Evolutionary conservation across 257 asterid species (phyloP).

Genomic region (Hygrophila difformis): DNA sequence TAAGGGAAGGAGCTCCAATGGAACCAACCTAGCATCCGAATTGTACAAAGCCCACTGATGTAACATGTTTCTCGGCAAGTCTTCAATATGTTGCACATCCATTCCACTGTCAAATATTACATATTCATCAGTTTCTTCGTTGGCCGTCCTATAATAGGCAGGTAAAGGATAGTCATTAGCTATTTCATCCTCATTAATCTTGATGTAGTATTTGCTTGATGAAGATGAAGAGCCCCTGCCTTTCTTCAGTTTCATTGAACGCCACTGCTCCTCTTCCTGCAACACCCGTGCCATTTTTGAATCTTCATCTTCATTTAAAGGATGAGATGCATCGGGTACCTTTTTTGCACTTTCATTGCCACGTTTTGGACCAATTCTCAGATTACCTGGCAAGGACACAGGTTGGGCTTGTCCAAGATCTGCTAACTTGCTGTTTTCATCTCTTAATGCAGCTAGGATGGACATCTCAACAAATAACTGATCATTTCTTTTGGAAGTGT

Average conservation of each 20-base stretch:
- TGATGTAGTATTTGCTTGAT: conserved; percentile 64
- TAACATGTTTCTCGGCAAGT: conserved; percentile 74
- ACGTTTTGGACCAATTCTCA: conserved; percentile 46
- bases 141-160: conserved; percentile 65
- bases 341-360: conserved; percentile 24
- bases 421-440: conserved; percentile 38
- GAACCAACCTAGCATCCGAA: conserved; percentile 80
- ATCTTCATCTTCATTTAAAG: conserved; percentile 62
- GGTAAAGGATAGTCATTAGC: conserved; percentile 94
- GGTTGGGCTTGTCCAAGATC: conserved; percentile 29
- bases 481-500: conserved; percentile 55
- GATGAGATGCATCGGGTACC: conserved; percentile 24
- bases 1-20: conserved; percentile 88
- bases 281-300: conserved; percentile 63
- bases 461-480: conserved; percentile 50
- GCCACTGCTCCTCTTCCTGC: conserved; percentile 85
- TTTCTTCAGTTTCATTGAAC: conserved; percentile 65
- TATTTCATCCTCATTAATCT: conserved; percentile 94
- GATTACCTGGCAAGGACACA: conserved; percentile 30
- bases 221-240: conserved; percentile 36
- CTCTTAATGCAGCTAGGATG: conserved; percentile 55
- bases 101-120: conserved; percentile 60
- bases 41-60: conserved; percentile 93
- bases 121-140: conserved; percentile 81
- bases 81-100: conserved; percentile 45